Base-by-base conservation (phyloP, 306 rosid species). In the Pterocarpus macrocarpus region DNA sequence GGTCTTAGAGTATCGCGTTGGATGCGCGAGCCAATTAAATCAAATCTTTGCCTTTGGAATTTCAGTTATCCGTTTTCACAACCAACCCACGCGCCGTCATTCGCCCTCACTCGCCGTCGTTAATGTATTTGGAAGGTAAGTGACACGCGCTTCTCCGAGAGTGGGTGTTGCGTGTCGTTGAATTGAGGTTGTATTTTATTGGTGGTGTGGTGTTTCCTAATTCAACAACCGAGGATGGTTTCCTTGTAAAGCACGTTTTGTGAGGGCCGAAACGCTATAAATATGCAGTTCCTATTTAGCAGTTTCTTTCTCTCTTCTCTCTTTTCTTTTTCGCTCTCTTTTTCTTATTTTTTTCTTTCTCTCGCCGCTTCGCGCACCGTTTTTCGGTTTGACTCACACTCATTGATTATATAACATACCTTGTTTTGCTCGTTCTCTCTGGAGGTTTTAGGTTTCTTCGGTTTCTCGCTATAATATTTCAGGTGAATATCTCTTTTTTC, bases 211-310 rank as follows among this genome's bases (percentile, higher is more conserved):
- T 76, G 80, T 53, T 81, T 86, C 86, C 85, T 8, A 83, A 86
- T 86, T 81, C 88, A 78, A 81, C 86, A 65, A 86, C 83, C 83
- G 65, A 38, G 30, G 73, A 36, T 58, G 80, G 79, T 73, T 81
- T 83, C 78, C 91, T 84, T 67, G 59, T 17, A 49, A 63, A 71
- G 70, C 88, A 86, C 88, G 86, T 78, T 81, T 83, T 28, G 47
- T 38, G 32, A 30, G 57, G 2, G 4, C 75, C 85, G 36, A 84
- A 81, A 74, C 71, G 75, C 81, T 92, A 90, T 90, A 90, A 85
- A 92, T 88, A 82, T 81, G 2, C 35, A 6, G 5, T 1, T 72
- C 53, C 80, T 57, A 1, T 0, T 11, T 14, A 70, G 79, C 0
- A 64, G 53, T 81, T 6, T 69, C 56, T 77, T 65, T 69, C 39